phyloP scores from a whole-genome alignment of 768 basidiomycete species.

The Suillus subaureus region DNA sequence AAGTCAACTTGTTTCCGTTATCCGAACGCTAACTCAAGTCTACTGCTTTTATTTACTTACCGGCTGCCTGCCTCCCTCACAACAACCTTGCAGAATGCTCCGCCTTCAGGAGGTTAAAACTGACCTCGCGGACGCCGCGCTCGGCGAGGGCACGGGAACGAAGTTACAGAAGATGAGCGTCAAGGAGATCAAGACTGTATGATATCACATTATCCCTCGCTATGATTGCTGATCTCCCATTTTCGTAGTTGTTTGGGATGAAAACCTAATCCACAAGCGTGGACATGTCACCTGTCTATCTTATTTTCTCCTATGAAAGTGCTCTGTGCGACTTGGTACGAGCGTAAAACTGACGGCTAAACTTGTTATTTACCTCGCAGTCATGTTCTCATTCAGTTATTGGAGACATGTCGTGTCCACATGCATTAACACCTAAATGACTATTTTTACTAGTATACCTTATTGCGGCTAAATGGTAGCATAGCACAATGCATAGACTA shows the following conservation, averaged over 20 bases:
- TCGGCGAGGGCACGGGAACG: constrained; percentile 66
- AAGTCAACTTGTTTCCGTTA: constrained; percentile 17
- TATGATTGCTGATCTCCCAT: background rate
- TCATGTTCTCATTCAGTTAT: background rate
- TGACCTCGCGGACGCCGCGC: constrained; percentile 65
- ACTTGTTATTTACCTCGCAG: background rate
- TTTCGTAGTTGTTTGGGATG: constrained; percentile 32
- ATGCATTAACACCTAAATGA: background rate
- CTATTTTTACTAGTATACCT: background rate
- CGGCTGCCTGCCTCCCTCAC: background rate
- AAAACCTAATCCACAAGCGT: constrained; percentile 6
- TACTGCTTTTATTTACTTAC: background rate
- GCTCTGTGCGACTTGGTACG: no score
- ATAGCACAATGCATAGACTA: background rate
- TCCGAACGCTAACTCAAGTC: background rate
- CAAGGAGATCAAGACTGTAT: constrained; percentile 65
- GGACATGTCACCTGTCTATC: background rate
- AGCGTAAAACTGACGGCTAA: background rate
- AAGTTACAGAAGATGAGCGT: constrained; percentile 69
- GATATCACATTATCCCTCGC: constrained; percentile 20
- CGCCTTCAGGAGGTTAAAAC: constrained; percentile 68
- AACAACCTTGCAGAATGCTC: constrained; percentile 52
- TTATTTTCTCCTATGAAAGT: background rate
- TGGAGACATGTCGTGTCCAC: background rate
- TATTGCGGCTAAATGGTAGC: background rate